Evolutionary conservation across 257 asterid genomes (phyloP).

Genomic region (Solanum clarkiae): DNA sequence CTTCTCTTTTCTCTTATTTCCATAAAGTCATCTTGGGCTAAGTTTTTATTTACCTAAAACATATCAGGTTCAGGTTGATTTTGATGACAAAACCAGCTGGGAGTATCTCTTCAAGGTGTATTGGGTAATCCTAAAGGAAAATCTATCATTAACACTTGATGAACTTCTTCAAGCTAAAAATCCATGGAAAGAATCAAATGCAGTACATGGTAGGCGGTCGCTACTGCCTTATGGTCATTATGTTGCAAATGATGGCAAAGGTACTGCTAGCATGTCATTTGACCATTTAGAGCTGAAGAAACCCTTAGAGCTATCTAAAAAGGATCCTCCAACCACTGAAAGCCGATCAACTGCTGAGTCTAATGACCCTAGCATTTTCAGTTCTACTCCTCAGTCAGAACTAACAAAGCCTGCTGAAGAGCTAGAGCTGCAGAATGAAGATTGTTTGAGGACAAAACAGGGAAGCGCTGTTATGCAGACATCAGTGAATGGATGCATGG

Average conservation of each 20-base stretch:
- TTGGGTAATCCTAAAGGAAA: conserved; percentile 60
- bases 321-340: conserved; percentile 5
- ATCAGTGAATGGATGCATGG: conserved; percentile 11
- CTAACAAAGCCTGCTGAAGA: conserved; percentile 14
- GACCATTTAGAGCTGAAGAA: conserved; percentile 31
- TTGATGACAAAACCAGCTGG: conserved; percentile 82
- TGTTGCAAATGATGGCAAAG: conserved; percentile 17
- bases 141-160: conserved; percentile 40
- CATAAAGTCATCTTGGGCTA: background rate
- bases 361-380: background rate
- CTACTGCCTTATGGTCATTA: conserved; percentile 6
- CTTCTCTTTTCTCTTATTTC: background rate
- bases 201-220: conserved; percentile 22
- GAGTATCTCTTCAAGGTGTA: conserved; percentile 90
- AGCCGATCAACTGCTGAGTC: background rate
- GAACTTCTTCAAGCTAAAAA: conserved; percentile 65
- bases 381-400: conserved; percentile 22
- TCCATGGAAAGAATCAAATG: conserved; percentile 33
- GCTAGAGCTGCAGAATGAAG: background rate
- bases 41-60: background rate
- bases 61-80: conserved; percentile 67
- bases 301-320: conserved; percentile 8
- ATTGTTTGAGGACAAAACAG: conserved; percentile 2
- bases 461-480: conserved; percentile 13
- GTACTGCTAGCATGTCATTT: conserved; percentile 11